These are phyloP conservation scores for Asclepias syriaca DNA, from an alignment of 257 asterid genomes.

Conservation along the genomic window DNA sequence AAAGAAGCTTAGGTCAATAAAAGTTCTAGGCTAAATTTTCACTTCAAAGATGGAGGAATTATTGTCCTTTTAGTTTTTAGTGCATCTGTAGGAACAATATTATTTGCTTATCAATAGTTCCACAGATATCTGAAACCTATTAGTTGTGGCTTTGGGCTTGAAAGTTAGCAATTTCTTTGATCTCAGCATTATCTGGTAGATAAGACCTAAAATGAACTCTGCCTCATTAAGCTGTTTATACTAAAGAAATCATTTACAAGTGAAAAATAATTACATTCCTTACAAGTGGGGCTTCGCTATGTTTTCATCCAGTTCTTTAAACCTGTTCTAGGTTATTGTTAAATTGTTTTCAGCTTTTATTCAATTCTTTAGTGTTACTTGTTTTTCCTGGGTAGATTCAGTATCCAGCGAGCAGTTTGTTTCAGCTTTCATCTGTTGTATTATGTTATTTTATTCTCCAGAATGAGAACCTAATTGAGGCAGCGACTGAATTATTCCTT, in stretches of 20 bases:
- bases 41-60: no score
- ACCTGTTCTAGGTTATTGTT: neutral
- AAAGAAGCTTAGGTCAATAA: neutral
- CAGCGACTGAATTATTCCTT: neutral
- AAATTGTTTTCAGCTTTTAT: neutral
- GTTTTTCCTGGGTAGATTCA: neutral
- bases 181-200: neutral
- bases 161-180: neutral
- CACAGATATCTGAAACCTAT: neutral
- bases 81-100: neutral
- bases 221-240: neutral
- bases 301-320: neutral
- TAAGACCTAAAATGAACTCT: neutral
- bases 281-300: neutral
- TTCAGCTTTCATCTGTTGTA: neutral
- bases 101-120: neutral
- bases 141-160: neutral
- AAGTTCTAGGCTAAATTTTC: no score
- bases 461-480: neutral
- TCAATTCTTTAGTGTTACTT: neutral
- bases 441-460: no score
- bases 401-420: neutral
- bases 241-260: neutral
- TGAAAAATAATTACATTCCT: neutral
- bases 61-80: neutral